Evolutionary conservation across 495 filamentous ascomycete genomes (phyloP).

Genomic region (Aspergillus saccharolyticus): DNA sequence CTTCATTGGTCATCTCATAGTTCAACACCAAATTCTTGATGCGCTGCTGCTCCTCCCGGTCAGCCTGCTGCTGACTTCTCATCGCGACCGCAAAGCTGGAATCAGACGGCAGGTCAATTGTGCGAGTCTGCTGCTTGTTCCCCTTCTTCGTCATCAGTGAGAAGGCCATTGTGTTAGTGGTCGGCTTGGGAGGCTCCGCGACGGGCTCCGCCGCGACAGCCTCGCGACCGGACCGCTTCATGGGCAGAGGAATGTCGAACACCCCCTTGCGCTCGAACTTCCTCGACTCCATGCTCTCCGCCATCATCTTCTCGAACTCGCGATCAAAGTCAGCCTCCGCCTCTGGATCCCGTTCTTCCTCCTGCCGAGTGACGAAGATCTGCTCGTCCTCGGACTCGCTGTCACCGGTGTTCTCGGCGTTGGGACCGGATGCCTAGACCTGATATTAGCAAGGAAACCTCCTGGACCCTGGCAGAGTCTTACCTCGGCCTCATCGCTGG

Average conservation of each 20-base stretch:
- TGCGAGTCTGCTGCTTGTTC: constrained; percentile 93
- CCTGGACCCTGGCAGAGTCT: constrained; percentile 10
- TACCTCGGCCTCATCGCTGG: constrained; percentile 56
- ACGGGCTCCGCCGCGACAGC: constrained; percentile 39
- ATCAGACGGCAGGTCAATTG: constrained; percentile 89
- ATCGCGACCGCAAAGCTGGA: constrained; percentile 92
- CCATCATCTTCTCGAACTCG: constrained; percentile 98
- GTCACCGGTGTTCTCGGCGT: constrained; percentile 37
- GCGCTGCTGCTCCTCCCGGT: constrained; percentile 91
- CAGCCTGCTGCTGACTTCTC: constrained; percentile 90
- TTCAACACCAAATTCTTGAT: constrained; percentile 97
- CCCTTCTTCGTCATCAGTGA: constrained; percentile 93
- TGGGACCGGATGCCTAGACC: constrained; percentile 48
- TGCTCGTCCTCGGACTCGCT: constrained; percentile 71
- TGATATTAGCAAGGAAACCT: constrained; percentile 2
- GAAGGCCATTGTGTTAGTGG: constrained; percentile 79
- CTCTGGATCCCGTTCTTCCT: constrained; percentile 89
- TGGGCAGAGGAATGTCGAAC: constrained; percentile 91
- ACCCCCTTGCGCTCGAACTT: constrained; percentile 90
- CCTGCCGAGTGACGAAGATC: constrained; percentile 82
- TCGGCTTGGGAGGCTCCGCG: constrained; percentile 32
- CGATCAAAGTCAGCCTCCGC: constrained; percentile 96
- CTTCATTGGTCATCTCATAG: constrained; percentile 80
- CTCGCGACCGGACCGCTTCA: constrained; percentile 67
- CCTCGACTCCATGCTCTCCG: constrained; percentile 87